phyloP scores from a whole-genome alignment of 1,284 basidiomycete genomes.

The Cryptococcus neoformans region DNA sequence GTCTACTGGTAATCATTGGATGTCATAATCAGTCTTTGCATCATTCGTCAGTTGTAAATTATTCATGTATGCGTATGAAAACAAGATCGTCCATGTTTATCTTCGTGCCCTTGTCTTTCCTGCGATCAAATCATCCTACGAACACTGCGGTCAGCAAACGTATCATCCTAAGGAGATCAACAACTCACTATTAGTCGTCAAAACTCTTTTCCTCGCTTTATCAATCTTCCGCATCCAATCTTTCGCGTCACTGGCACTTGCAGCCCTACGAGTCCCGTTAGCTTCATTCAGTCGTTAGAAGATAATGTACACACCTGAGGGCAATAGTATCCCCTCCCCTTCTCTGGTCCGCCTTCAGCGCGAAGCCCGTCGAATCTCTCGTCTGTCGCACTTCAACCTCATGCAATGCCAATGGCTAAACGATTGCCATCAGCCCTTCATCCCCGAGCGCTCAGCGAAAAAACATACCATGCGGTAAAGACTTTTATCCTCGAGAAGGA shows the following conservation, averaged over 20 bases:
- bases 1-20: neutral
- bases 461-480: slow-evolving; percentile 74
- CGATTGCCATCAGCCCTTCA: slow-evolving; percentile 56
- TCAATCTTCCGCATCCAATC: slow-evolving; percentile 60
- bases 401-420: slow-evolving; percentile 45
- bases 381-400: slow-evolving; percentile 52
- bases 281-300: neutral
- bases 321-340: slow-evolving; percentile 69
- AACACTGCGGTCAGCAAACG: no score
- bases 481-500: slow-evolving; percentile 68
- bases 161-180: no score
- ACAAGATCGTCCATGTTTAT: neutral
- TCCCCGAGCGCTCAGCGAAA: slow-evolving; percentile 56
- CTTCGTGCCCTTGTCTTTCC: no score
- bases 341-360: slow-evolving; percentile 62
- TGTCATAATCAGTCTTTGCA: neutral
- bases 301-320: slow-evolving; percentile 46
- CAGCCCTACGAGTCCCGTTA: slow-evolving; percentile 49
- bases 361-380: slow-evolving; percentile 58
- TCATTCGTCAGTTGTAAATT: neutral
- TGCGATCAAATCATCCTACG: no score
- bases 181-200: neutral
- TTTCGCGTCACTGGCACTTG: slow-evolving; percentile 63
- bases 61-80: neutral
- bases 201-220: slow-evolving; percentile 5